phyloP scores from a whole-genome alignment of 1,284 basidiomycete species.

The Ustilago shanxiensis region DNA sequence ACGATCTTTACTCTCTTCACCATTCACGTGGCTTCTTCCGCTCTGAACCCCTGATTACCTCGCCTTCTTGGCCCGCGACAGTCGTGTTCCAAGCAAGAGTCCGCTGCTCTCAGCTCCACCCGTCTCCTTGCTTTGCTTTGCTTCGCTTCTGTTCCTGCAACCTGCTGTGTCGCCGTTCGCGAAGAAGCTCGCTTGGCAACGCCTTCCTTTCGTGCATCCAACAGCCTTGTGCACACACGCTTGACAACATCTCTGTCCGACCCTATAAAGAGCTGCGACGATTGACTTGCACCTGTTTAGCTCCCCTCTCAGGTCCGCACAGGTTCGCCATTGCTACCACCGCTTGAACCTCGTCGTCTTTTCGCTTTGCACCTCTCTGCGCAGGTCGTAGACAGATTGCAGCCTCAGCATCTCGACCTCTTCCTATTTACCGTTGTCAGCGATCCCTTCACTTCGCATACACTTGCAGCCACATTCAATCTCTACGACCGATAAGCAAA shows the following conservation, averaged over 20 bases:
- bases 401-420: neutral
- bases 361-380: constrained; percentile 1
- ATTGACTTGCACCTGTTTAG: neutral
- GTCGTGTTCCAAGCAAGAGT: neutral
- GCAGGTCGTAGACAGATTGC: constrained; percentile 11
- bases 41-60: neutral
- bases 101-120: neutral
- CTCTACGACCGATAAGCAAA: neutral
- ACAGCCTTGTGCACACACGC: constrained; percentile 6
- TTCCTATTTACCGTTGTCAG: neutral
- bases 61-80: constrained; percentile 14
- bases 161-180: neutral
- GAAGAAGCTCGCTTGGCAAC: neutral
- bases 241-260: neutral
- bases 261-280: neutral
- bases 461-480: neutral
- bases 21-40: constrained; percentile 6
- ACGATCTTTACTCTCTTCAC: neutral
- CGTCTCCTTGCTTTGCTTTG: constrained; percentile 1
- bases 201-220: neutral
- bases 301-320: neutral
- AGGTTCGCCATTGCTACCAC: neutral
- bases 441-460: neutral
- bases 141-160: neutral
- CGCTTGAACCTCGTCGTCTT: neutral